Conservation (phyloP, 1,284 basidiomycete species). For the Cystobasidium sp. region DNA sequence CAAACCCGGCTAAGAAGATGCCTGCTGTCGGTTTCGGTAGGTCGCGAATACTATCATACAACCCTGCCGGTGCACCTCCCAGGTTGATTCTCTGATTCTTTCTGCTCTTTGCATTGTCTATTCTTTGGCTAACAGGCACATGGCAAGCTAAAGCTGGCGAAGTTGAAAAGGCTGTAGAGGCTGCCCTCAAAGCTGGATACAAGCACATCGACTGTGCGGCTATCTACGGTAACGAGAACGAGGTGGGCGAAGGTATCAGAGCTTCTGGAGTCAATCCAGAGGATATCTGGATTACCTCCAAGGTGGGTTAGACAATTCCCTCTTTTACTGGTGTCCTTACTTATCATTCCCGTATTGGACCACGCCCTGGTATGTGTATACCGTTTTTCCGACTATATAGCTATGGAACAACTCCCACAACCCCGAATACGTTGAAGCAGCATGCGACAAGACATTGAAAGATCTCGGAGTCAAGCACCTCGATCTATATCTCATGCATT, state of each 20-base stretch:
- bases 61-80: neutral
- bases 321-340: too few species aligned
- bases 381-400: neutral
- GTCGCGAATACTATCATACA: neutral
- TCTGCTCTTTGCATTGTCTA: neutral
- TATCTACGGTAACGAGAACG: slow-evolving; percentile 66
- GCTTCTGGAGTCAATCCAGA: slow-evolving; percentile 74
- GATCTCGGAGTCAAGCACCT: slow-evolving; percentile 77
- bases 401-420: slow-evolving; percentile 70
- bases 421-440: slow-evolving; percentile 68
- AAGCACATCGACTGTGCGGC: slow-evolving; percentile 74
- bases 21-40: slow-evolving; percentile 33
- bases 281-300: slow-evolving; percentile 81
- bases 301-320: slow-evolving; percentile 57
- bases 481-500: slow-evolving; percentile 65
- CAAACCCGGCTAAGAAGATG: slow-evolving; percentile 36
- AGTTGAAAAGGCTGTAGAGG: slow-evolving; percentile 61
- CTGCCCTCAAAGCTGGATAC: slow-evolving; percentile 75
- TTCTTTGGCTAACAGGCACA: slow-evolving; percentile 60
- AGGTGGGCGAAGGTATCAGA: slow-evolving; percentile 81
- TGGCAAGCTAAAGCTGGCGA: slow-evolving; percentile 70
- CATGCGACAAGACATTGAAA: slow-evolving; percentile 71
- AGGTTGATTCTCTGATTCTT: neutral
- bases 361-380: neutral
- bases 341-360: too few species aligned